Evolutionary conservation across 768 basidiomycete species (phyloP).

Genomic region (Asterophora lycoperdoides): DNA sequence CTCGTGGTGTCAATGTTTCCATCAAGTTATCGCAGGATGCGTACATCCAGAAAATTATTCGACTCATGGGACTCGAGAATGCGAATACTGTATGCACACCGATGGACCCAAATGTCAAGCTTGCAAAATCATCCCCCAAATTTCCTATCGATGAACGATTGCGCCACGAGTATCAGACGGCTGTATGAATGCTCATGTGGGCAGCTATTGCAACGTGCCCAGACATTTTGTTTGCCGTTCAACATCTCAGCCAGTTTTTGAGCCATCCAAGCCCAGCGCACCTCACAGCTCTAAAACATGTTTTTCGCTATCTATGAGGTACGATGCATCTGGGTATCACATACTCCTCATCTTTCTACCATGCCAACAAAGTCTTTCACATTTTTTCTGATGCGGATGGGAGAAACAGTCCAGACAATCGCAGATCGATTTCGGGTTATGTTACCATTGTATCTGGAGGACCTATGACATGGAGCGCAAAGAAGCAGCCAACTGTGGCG

Average conservation of each 20-base stretch:
- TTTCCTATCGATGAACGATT: neutral
- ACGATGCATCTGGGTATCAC: slow-evolving; percentile 13
- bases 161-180: neutral
- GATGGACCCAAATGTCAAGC: slow-evolving; percentile 21
- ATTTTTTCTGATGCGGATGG: slow-evolving; percentile 2
- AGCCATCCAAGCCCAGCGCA: slow-evolving; percentile 28
- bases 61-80: slow-evolving; percentile 20
- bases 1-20: slow-evolving; percentile 12
- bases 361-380: neutral
- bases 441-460: slow-evolving; percentile 5
- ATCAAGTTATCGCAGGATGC: slow-evolving; percentile 24
- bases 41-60: slow-evolving; percentile 27
- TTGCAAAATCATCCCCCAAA: slow-evolving; percentile 5
- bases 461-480: slow-evolving; percentile 25
- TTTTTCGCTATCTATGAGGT: slow-evolving; percentile 36
- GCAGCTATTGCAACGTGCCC: slow-evolving; percentile 29
- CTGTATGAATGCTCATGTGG: slow-evolving; percentile 32
- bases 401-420: slow-evolving; percentile 3
- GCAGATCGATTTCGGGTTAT: slow-evolving; percentile 5
- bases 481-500: slow-evolving; percentile 30
- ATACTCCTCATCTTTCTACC: slow-evolving; percentile 1
- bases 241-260: slow-evolving; percentile 28
- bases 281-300: slow-evolving; percentile 33
- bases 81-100: slow-evolving; percentile 21
- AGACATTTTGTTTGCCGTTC: slow-evolving; percentile 36